These are phyloP conservation scores for Huntiella omanensis DNA, from an alignment of 2,329 filamentous ascomycete genomes.

Conservation along the genomic window DNA sequence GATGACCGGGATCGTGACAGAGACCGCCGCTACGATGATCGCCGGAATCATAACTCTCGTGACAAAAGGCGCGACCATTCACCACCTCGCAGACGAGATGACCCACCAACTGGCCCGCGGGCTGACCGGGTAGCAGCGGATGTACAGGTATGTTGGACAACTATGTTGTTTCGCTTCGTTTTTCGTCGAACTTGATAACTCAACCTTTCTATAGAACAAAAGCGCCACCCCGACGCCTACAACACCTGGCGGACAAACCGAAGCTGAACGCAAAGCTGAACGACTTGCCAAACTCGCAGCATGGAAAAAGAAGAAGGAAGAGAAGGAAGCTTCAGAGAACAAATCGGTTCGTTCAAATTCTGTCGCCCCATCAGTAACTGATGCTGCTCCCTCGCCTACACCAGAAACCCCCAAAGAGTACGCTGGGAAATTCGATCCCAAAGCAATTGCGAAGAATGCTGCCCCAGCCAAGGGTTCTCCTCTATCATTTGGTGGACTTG, in stretches of 20 bases:
- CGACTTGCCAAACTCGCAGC: constrained; percentile 65
- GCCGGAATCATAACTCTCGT: constrained; percentile 23
- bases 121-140: constrained; percentile 23
- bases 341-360: constrained; percentile 34
- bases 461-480: constrained; percentile 34
- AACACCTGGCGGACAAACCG: constrained; percentile 32
- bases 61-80: constrained; percentile 43
- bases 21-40: constrained; percentile 44
- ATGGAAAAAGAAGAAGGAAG: constrained; percentile 81
- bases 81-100: constrained; percentile 17
- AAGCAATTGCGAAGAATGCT: constrained; percentile 40
- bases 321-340: constrained; percentile 41
- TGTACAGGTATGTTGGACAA: constrained; percentile 32
- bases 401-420: constrained; percentile 25
- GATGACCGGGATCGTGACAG: constrained; percentile 37
- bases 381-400: constrained; percentile 30
- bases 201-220: constrained; percentile 8
- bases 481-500: constrained; percentile 22
- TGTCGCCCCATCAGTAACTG: constrained; percentile 28
- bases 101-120: constrained; percentile 14
- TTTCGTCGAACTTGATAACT: constrained; percentile 9
- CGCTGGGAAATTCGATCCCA: constrained; percentile 66
- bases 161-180: constrained; percentile 16
- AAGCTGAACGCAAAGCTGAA: constrained; percentile 63
- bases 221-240: constrained; percentile 14